Evolutionary conservation across 2,329 filamentous ascomycete species (phyloP).

Genomic region (Cercospora brassicicola): DNA sequence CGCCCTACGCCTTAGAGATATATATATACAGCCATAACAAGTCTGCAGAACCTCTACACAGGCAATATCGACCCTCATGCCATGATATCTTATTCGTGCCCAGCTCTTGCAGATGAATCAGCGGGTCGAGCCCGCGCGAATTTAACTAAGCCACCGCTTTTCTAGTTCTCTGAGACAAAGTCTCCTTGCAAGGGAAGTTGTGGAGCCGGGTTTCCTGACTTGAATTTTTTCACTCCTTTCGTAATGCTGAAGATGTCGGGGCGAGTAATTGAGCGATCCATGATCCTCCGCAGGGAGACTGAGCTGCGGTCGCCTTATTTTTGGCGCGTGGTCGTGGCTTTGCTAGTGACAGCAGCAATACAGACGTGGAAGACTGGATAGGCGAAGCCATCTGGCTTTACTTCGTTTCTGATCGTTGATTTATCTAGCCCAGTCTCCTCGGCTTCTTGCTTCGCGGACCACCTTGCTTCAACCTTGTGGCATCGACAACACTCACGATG

Average conservation of each 20-base stretch:
- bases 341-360: neutral
- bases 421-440: constrained; percentile 68
- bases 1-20: neutral
- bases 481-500: constrained; percentile 78
- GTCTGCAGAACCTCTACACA: neutral
- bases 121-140: neutral
- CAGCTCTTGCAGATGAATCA: neutral
- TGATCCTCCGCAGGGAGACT: neutral
- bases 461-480: constrained; percentile 91
- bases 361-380: neutral
- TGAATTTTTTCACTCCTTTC: neutral
- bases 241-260: neutral
- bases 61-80: neutral
- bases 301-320: neutral
- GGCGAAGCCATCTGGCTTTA: neutral
- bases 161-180: neutral
- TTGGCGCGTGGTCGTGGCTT: neutral
- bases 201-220: neutral
- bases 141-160: neutral
- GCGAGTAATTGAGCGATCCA: neutral
- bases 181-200: neutral
- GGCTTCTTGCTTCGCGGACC: constrained; percentile 82
- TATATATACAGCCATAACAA: neutral
- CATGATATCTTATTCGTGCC: neutral
- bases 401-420: neutral